Evolutionary conservation across 2,329 filamentous ascomycete species (phyloP), one percentile per base, ranked within the genome.

Genomic region (Penicillium sp.): DNA sequence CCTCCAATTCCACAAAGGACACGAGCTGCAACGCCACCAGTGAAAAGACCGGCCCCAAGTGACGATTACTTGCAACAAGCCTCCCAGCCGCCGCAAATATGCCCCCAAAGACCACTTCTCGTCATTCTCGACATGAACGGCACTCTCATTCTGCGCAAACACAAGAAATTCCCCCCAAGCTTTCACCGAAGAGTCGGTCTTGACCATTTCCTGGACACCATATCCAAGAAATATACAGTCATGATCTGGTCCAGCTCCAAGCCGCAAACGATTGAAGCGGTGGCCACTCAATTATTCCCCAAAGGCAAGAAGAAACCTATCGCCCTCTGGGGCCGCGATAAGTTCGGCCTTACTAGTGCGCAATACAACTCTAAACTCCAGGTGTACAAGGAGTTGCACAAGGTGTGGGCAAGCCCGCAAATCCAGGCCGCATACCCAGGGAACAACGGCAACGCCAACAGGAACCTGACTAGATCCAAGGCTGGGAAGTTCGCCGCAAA

Each of bases 61-160:
- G 31, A 64, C 0, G 58, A 65, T 32, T 94, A 94, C 64, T 68
- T 87, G n/a, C 38, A 58, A 3, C 73, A 75, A 36, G 73, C 84
- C 2, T 59, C 67, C 4, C 51, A 68, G 10, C 54, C 68, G 0
- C 73, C 79, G 0, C 54, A 61, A 18, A 50, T 51, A 11, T 64
- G 77, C 3, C 26, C 64, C 0, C 77, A 82, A 1, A 79, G 79
- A 27, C 78, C 77, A 11, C 76, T 95, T 21, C 80, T 98, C 15
- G 74, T 98, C 35, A 79, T 97, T 32, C 79, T 97, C 47, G 93
- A 98, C 67, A 78, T 98, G 25, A 98, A 97, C 64, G 93, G 93
- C 47, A 96, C 91, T 0, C 75, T 98, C 1, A 77, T 97, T 43
- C 76, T 79, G 67, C 84, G 93, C 4, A 83, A 81, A 7, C 73